phyloP scores from a whole-genome alignment of 2,329 filamentous ascomycete genomes.

The Colletotrichum ledebouriae region DNA sequence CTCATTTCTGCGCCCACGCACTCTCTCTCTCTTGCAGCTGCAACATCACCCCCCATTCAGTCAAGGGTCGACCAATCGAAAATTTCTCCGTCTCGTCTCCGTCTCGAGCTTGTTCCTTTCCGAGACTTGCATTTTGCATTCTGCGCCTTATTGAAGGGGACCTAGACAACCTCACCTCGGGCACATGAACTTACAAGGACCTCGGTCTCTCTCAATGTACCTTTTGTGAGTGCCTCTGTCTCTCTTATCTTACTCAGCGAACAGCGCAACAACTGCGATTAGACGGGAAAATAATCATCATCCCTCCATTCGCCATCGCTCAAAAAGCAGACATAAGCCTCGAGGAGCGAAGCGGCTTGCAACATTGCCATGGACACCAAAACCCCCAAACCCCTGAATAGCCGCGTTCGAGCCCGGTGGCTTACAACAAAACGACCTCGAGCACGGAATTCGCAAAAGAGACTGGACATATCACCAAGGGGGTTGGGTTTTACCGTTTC shows the following conservation, averaged over 20 bases:
- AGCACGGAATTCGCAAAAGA: background rate
- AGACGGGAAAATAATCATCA: constrained; percentile 12
- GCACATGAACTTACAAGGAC: no score
- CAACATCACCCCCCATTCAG: background rate
- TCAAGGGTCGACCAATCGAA: constrained; percentile 22
- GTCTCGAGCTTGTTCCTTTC: constrained; percentile 1
- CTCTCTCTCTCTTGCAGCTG: background rate
- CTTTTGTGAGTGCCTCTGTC: no score
- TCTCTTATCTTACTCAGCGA: background rate
- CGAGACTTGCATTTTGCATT: background rate
- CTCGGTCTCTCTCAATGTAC: no score
- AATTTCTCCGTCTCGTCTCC: constrained; percentile 40
- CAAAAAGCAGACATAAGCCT: constrained; percentile 24
- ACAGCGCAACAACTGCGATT: background rate
- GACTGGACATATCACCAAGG: no score
- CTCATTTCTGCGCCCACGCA: no score
- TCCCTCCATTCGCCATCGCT: no score
- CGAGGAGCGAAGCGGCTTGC: constrained; percentile 6
- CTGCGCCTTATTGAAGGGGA: constrained; percentile 15
- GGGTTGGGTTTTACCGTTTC: no score
- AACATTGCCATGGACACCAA: constrained; percentile 19
- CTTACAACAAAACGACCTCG: background rate
- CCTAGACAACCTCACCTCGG: constrained; percentile 7
- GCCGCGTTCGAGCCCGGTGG: constrained; percentile 15
- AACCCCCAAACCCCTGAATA: constrained; percentile 4